Percentiles rank a stretch among this genome's conserved stretches.
These are phyloP conservation scores for Peronospora farinosa DNA, from an alignment of 352 stramenopile genomes.

Conservation along the genomic window DNA sequence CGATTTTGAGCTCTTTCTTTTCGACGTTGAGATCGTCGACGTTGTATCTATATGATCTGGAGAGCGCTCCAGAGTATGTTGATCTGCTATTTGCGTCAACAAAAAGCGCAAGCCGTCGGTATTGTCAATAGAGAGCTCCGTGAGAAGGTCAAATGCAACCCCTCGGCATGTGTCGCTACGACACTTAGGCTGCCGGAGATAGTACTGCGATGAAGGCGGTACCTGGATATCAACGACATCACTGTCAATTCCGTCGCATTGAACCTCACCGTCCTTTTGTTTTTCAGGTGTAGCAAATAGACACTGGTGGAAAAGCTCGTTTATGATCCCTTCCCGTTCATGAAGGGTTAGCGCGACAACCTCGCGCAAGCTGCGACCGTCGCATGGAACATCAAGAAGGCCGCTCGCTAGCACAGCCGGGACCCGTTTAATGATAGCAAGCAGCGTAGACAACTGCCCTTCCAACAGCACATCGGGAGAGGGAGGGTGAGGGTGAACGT, in stretches of 20 bases:
- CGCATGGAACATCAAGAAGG: constrained; percentile 33
- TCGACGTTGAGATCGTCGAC: constrained; percentile 29
- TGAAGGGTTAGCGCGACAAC: constrained; percentile 41
- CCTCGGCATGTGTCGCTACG: constrained; percentile 66
- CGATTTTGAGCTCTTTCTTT: constrained; percentile 44
- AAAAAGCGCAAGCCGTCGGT: constrained; percentile 53
- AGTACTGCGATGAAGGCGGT: constrained; percentile 55
- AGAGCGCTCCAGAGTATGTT: constrained; percentile 64
- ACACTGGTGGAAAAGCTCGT: constrained; percentile 64
- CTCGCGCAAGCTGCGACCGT: constrained; percentile 46
- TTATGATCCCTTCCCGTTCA: constrained; percentile 52
- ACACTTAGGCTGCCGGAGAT: constrained; percentile 75
- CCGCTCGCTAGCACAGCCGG: constrained; percentile 43
- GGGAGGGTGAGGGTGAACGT: constrained; percentile 7
- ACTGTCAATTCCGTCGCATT: constrained; percentile 13
- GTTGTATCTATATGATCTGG: constrained; percentile 26
- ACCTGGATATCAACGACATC: constrained; percentile 11
- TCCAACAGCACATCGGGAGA: constrained; percentile 41
- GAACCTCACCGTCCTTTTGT: constrained; percentile 16
- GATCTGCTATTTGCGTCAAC: constrained; percentile 58
- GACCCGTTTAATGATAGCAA: constrained; percentile 53
- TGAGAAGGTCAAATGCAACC: constrained; percentile 74
- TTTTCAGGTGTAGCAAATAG: constrained; percentile 54
- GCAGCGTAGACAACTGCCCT: constrained; percentile 50
- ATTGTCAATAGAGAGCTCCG: constrained; percentile 62